Evolutionary conservation across 495 filamentous ascomycete species (phyloP).

Genomic region (Talaromyces nanjingensis): DNA sequence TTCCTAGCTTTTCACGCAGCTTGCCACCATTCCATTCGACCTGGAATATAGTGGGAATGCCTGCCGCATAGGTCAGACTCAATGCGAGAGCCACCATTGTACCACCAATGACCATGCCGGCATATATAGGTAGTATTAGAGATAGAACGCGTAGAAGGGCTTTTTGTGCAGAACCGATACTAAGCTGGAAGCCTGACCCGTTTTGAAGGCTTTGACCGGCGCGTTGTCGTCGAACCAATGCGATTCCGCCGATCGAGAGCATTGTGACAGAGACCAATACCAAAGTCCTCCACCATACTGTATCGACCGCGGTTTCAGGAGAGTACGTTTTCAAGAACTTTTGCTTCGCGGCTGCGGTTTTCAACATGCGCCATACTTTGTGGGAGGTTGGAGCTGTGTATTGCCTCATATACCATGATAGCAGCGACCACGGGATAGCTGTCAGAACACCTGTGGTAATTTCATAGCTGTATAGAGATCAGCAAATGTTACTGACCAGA

Average conservation of each 20-base stretch:
- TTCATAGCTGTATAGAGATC: conserved; percentile 23
- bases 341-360: conserved; percentile 6
- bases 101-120: conserved; percentile 48
- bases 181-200: not conserved
- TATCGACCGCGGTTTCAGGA: conserved; percentile 8
- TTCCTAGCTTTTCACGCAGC: conserved; percentile 17
- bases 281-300: conserved; percentile 7
- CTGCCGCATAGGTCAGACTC: conserved; percentile 37
- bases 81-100: conserved; percentile 44
- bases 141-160: conserved; percentile 22
- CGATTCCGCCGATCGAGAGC: conserved; percentile 2
- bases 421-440: conserved; percentile 32
- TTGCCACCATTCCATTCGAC: conserved; percentile 6
- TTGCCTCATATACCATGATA: conserved; percentile 35
- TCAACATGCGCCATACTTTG: conserved; percentile 10
- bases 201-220: not conserved
- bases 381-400: conserved; percentile 18
- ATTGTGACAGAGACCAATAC: conserved; percentile 5
- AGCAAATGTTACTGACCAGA: conserved; percentile 6
- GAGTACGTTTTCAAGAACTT: conserved; percentile 7
- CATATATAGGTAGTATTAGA: conserved; percentile 50
- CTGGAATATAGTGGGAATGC: conserved; percentile 24
- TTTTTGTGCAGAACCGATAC: conserved; percentile 11
- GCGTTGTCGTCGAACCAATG: conserved; percentile 5
- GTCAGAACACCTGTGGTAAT: conserved; percentile 24